Evolutionary conservation across 2,329 filamentous ascomycete species (phyloP).

Genomic region (Xylariales sp.): DNA sequence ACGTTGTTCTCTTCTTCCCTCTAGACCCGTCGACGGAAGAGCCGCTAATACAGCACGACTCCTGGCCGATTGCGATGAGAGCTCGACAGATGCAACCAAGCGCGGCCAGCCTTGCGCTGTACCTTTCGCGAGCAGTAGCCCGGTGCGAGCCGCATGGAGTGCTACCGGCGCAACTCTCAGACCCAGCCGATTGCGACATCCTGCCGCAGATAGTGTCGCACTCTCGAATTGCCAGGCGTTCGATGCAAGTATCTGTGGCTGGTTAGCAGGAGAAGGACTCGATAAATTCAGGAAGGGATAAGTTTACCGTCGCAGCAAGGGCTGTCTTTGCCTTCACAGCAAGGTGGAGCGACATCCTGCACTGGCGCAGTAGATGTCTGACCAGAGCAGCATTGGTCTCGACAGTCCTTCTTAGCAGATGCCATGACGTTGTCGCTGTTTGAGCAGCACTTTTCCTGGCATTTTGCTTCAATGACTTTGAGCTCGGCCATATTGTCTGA

Average conservation of each 20-base stretch:
- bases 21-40: neutral
- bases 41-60: slow-evolving; percentile 29
- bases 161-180: neutral
- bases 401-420: neutral
- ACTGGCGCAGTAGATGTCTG: neutral
- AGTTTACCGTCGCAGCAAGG: slow-evolving; percentile 39
- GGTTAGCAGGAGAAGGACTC: no score
- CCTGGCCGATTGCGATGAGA: slow-evolving; percentile 45
- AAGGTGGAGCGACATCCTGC: slow-evolving; percentile 8
- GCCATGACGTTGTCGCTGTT: no score
- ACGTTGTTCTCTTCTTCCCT: neutral
- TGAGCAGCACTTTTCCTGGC: neutral
- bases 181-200: neutral
- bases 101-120: slow-evolving; percentile 38
- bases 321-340: slow-evolving; percentile 16
- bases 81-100: slow-evolving; percentile 51
- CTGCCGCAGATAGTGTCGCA: slow-evolving; percentile 23
- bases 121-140: slow-evolving; percentile 30
- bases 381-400: neutral
- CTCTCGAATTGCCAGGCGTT: slow-evolving; percentile 38
- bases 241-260: slow-evolving; percentile 30
- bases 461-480: neutral
- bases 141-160: slow-evolving; percentile 32
- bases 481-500: no score
- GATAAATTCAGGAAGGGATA: neutral